Percentiles rank a stretch among this genome's conserved stretches.
phyloP scores from a whole-genome alignment of 805 yeast genomes.

The Yarrowia sp. region DNA sequence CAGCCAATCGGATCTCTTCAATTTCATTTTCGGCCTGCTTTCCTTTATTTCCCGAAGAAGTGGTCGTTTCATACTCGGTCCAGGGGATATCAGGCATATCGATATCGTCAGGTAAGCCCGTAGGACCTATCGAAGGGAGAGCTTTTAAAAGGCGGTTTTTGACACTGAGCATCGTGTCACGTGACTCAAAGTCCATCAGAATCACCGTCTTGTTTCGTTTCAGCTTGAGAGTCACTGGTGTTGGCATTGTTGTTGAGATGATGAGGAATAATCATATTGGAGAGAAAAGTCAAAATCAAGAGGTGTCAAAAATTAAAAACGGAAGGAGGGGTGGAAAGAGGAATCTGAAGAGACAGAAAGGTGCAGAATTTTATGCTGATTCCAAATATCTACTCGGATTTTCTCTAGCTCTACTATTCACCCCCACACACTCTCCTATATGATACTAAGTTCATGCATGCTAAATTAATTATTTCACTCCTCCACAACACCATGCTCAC shows the following conservation, averaged over 20 bases:
- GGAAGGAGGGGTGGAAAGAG: too few relatives aligned
- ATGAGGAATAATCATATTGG: too few relatives aligned
- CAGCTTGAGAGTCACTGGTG: not conserved
- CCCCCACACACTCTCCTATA: not conserved
- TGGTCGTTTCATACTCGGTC: conserved; percentile 10
- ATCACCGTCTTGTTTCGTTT: conserved; percentile 9
- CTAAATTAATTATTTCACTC: not conserved
- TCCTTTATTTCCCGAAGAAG: not conserved
- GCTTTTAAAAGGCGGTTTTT: not conserved
- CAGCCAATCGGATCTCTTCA: conserved; percentile 1
- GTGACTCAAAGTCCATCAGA: not conserved
- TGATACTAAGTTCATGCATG: conserved; percentile 1
- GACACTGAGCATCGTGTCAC: not conserved
- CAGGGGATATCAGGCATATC: conserved; percentile 7
- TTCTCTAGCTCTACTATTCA: not conserved
- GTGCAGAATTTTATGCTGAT: too few relatives aligned
- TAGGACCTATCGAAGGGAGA: not conserved
- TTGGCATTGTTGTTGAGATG: not conserved
- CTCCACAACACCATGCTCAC: not conserved
- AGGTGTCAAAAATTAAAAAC: not conserved
- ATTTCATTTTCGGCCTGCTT: conserved; percentile 9
- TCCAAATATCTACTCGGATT: not conserved
- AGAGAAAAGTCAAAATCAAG: not conserved
- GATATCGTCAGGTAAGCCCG: not conserved
- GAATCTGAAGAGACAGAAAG: too few relatives aligned